phyloP scores from a whole-genome alignment of 2,329 filamentous ascomycete genomes.

The Monilinia vaccinii-corymbosi region DNA sequence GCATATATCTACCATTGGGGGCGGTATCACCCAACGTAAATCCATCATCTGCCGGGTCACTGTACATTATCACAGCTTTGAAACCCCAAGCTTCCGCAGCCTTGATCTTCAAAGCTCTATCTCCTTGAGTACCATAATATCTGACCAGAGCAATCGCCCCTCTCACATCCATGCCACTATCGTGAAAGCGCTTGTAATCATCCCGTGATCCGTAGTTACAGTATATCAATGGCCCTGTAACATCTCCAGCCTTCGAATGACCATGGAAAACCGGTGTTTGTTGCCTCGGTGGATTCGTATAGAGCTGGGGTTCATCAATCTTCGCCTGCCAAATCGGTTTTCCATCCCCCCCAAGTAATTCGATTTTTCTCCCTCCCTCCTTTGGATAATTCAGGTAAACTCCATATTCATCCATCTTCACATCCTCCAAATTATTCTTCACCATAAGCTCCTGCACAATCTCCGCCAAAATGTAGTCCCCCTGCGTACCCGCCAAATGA shows the following conservation, averaged over 20 bases:
- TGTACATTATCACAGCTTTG: conserved; percentile 83
- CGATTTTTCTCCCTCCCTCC: conserved; percentile 65
- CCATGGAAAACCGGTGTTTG: conserved; percentile 81
- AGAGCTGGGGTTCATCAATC: conserved; percentile 72
- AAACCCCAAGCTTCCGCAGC: conserved; percentile 82
- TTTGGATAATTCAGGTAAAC: conserved; percentile 92
- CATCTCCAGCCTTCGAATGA: conserved; percentile 77
- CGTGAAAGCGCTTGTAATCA: conserved; percentile 67
- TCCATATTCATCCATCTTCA: conserved; percentile 68
- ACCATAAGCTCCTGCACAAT: conserved; percentile 74
- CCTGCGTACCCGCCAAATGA: conserved; percentile 89
- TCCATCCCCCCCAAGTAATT: conserved; percentile 63
- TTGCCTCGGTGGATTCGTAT: conserved; percentile 50
- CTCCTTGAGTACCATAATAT: conserved; percentile 64
- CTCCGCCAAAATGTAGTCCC: conserved; percentile 76
- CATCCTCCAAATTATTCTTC: conserved; percentile 63
- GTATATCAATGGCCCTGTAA: conserved; percentile 79
- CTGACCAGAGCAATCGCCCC: conserved; percentile 80
- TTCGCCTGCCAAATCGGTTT: conserved; percentile 65
- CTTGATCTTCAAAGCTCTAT: conserved; percentile 76
- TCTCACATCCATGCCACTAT: conserved; percentile 62
- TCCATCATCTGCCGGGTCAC: conserved; percentile 78
- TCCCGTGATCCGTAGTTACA: conserved; percentile 82
- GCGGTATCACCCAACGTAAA: conserved; percentile 64
- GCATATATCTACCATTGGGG: conserved; percentile 72